Percentiles rank a stretch among this genome's conserved stretches.
Evolutionary conservation across 768 basidiomycete species (phyloP).

Genomic region (Russula earlei): DNA sequence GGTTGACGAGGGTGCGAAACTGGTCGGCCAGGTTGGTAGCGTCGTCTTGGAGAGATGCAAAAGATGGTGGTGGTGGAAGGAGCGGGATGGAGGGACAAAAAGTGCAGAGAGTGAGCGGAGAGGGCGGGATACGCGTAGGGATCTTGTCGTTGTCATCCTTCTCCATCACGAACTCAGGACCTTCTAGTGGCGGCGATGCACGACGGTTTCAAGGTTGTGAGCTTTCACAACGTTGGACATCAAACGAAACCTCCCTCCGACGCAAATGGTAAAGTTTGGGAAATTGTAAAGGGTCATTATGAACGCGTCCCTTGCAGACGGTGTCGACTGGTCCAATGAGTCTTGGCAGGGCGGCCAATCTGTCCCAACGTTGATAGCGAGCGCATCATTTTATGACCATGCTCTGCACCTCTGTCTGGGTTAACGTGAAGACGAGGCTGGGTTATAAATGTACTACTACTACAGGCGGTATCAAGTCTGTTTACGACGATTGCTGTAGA

Average conservation of each 20-base stretch:
- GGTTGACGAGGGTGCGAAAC: too few species aligned
- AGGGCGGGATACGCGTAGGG: too few species aligned
- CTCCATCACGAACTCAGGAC: conserved; percentile 50
- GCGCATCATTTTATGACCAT: conserved; percentile 96
- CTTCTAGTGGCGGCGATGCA: conserved; percentile 97
- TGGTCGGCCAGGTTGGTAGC: too few species aligned
- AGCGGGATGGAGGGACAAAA: too few species aligned
- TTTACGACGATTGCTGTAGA: neutral
- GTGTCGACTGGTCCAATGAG: conserved; percentile 76
- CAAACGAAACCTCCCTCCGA: neutral
- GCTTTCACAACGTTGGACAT: conserved; percentile 29
- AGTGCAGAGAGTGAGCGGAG: too few species aligned
- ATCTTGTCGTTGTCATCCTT: conserved; percentile 98
- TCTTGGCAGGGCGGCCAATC: conserved; percentile 21
- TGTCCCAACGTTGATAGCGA: conserved; percentile 54
- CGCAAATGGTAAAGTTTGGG: conserved; percentile 20
- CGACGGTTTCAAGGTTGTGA: conserved; percentile 84
- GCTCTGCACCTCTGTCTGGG: conserved; percentile 69
- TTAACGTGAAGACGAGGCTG: conserved; percentile 28
- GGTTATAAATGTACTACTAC: neutral
- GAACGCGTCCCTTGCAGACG: conserved; percentile 84
- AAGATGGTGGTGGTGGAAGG: too few species aligned
- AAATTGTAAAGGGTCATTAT: conserved; percentile 53
- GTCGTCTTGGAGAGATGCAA: too few species aligned
- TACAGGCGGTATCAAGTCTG: conserved; percentile 1